Conservation (phyloP, 1,284 basidiomycete genomes). For the Sporisorium sorghi region DNA sequence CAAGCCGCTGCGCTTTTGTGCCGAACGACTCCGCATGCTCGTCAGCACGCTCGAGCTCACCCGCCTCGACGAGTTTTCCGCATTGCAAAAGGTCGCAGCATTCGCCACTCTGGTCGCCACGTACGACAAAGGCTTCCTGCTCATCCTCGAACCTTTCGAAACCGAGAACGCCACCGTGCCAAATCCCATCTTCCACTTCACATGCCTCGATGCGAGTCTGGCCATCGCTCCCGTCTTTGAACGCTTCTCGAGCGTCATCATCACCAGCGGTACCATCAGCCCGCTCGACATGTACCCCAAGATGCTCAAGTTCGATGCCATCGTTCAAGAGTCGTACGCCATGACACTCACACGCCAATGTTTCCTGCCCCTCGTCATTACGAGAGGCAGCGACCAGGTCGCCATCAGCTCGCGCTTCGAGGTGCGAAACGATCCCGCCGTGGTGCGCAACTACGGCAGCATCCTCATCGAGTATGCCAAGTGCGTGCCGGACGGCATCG, state of each 20-base stretch:
- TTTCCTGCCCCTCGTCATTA: conserved; percentile 98
- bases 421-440: conserved; percentile 98
- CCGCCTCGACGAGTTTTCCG: conserved; percentile 88
- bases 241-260: conserved; percentile 96
- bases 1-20: conserved; percentile 94
- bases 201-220: conserved; percentile 95
- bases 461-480: conserved; percentile 98
- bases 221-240: conserved; percentile 99
- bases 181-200: conserved; percentile 98
- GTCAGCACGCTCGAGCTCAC: conserved; percentile 92
- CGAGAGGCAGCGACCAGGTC: conserved; percentile 96
- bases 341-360: conserved; percentile 98
- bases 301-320: conserved; percentile 97
- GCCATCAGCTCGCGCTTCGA: conserved; percentile 99
- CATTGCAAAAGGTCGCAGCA: conserved; percentile 92
- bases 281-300: conserved; percentile 99
- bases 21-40: conserved; percentile 92
- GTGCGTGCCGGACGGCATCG: conserved; percentile 98
- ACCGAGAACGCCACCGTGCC: conserved; percentile 98
- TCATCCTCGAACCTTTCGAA: conserved; percentile 98
- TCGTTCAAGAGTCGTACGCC: conserved; percentile 95
- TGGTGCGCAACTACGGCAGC: conserved; percentile 97
- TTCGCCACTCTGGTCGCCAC: conserved; percentile 98
- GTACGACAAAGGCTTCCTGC: conserved; percentile 97
- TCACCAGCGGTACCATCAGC: conserved; percentile 97